Conservation (phyloP, 2,329 filamentous ascomycete species). For the Bertia moriformis region DNA sequence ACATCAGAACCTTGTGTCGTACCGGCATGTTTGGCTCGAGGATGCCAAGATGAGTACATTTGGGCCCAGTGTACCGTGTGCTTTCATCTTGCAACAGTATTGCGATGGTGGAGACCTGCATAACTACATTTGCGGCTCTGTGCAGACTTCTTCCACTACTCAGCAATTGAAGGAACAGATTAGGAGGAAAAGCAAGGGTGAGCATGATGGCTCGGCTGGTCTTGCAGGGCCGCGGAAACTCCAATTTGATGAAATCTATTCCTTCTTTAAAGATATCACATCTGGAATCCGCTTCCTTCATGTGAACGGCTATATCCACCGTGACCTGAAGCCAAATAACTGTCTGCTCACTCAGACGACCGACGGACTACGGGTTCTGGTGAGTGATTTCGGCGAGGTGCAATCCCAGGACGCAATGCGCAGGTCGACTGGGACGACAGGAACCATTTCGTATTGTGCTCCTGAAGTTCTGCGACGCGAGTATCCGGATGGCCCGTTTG, state of each 20-base stretch:
- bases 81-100: slow-evolving; percentile 55
- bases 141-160: slow-evolving; percentile 27
- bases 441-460: slow-evolving; percentile 57
- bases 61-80: slow-evolving; percentile 52
- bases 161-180: slow-evolving; percentile 49
- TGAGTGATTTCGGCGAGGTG: slow-evolving; percentile 59
- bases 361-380: slow-evolving; percentile 39
- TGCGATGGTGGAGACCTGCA: slow-evolving; percentile 57
- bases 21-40: slow-evolving; percentile 59
- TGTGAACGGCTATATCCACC: slow-evolving; percentile 52
- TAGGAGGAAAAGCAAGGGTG: slow-evolving; percentile 42
- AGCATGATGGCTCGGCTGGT: slow-evolving; percentile 21
- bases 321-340: slow-evolving; percentile 56
- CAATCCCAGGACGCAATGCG: slow-evolving; percentile 43
- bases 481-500: slow-evolving; percentile 35
- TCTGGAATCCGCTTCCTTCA: slow-evolving; percentile 52
- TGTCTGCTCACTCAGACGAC: slow-evolving; percentile 40
- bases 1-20: slow-evolving; percentile 55
- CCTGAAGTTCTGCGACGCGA: slow-evolving; percentile 46
- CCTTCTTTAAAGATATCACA: slow-evolving; percentile 57
- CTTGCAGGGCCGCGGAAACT: slow-evolving; percentile 14
- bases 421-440: slow-evolving; percentile 52
- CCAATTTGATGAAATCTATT: slow-evolving; percentile 54
- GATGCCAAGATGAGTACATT: slow-evolving; percentile 49
- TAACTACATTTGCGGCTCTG: slow-evolving; percentile 39